Evolutionary conservation across 148 eudicot species (phyloP), one percentile per base, ranked within the genome.

Genomic region (Talinum fruticosum): DNA sequence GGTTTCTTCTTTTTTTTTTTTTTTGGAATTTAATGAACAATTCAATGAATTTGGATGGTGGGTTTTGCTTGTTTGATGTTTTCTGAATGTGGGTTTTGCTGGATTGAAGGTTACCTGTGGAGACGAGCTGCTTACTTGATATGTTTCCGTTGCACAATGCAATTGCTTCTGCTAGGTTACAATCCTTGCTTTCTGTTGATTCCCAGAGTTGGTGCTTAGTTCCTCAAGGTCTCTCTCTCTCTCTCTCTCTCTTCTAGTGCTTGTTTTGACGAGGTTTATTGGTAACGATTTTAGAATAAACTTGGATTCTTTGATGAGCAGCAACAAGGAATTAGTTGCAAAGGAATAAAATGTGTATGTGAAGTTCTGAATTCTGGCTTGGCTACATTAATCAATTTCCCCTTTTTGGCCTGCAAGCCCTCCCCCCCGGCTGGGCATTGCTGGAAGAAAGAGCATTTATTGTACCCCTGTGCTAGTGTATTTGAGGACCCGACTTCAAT

Each of bases 121-220:
- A 83, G 69, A 5, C 70, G 21, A 86, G 82, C 80, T 83, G 84
- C 76, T 62, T 83, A 70, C 74, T 86, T 3, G 59, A 84, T 36
- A 83, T 86, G 86, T 67, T 83, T 62, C 88, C 88, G 0, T 65
- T 86, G 65, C 88, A 86, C 24, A 83, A 78, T 23, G 88, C 88
- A 36, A 80, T 83, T 64, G 88, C 88, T 78, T 75, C 86, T 26
- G 80, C 86, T 72, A 79, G 88, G 41, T 81, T 86, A 78, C 79
- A 67, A 65, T 86, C 88, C 49, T 75, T 77, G 47, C 84, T 86
- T 33, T 68, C 88, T 12, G 81, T 78, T 71, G 88, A 86, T 76
- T 86, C 88, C 13, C 84, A 81, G 61, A 75, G 76, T 73, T 86
- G 88, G 88, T 80, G 88, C 81, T 78, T 86, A 75, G 82, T 86